Evolutionary conservation across 768 basidiomycete genomes (phyloP).

Genomic region (Lyophyllum decastes): DNA sequence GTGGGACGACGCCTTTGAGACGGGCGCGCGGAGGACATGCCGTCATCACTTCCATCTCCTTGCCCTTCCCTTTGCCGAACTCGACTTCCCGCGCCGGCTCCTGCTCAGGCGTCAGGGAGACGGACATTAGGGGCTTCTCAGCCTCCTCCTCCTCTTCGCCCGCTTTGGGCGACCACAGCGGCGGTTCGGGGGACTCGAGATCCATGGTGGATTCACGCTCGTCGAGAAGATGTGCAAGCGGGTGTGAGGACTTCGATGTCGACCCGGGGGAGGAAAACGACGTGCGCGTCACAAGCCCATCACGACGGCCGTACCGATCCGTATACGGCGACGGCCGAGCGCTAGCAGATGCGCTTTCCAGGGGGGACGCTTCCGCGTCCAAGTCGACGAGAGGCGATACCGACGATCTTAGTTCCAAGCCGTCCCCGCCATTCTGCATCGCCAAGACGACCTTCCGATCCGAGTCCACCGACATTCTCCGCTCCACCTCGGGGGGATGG

Average conservation of each 20-base stretch:
- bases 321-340: background rate
- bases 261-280: background rate
- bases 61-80: background rate
- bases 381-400: background rate
- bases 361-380: background rate
- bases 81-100: background rate
- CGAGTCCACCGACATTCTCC: background rate
- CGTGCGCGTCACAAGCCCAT: background rate
- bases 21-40: background rate
- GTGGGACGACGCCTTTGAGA: background rate
- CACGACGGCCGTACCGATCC: background rate
- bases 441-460: background rate
- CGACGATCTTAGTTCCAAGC: background rate
- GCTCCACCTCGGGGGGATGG: background rate
- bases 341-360: background rate
- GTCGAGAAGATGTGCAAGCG: background rate
- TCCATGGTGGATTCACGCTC: background rate
- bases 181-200: background rate
- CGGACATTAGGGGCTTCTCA: background rate
- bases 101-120: background rate
- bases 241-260: background rate
- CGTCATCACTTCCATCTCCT: background rate
- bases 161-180: background rate
- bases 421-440: background rate
- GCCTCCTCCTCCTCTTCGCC: background rate